A percentile compares a stretch with the other conserved stretches of the same genome.
These are phyloP conservation scores for Hypoxylon sp. DNA, from an alignment of 2,329 filamentous ascomycete species.

Conservation along the genomic window DNA sequence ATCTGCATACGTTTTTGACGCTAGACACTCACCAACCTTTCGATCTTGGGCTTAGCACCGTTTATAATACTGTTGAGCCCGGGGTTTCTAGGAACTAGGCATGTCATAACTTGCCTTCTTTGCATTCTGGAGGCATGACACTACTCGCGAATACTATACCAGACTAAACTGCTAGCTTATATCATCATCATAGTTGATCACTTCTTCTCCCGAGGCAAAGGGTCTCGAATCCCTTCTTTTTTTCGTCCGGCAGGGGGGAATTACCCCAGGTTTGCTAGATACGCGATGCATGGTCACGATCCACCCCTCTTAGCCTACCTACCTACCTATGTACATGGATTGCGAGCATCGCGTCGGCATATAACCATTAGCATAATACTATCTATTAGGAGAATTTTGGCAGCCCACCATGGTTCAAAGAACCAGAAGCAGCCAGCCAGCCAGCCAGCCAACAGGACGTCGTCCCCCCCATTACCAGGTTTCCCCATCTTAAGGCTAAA, in stretches of 20 bases:
- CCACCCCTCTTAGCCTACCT: conserved; percentile 26
- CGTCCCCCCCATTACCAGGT: no score
- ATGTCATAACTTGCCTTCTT: conserved; percentile 12
- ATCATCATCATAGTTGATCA: conserved; percentile 4
- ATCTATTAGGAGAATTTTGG: no score
- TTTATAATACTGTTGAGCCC: neutral
- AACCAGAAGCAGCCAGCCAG: no score
- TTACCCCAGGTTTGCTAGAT: conserved; percentile 38
- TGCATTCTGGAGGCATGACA: conserved; percentile 15
- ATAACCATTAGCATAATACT: no score
- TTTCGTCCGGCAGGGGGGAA: conserved; percentile 11
- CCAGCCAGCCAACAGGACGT: no score
- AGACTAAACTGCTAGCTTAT: no score
- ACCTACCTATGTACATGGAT: no score
- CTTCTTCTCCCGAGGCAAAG: neutral
- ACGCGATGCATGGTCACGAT: conserved; percentile 27
- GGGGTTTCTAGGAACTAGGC: conserved; percentile 28
- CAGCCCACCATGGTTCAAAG: no score
- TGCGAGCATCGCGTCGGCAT: conserved; percentile 7
- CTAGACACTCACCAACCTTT: conserved; percentile 17
- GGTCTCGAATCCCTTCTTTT: conserved; percentile 25
- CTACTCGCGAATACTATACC: no score
- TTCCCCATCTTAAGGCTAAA: neutral
- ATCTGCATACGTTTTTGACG: conserved; percentile 12
- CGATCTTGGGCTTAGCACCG: conserved; percentile 1